phyloP scores from a whole-genome alignment of 2,329 filamentous ascomycete species.

The Stagonosporopsis rhizophila region DNA sequence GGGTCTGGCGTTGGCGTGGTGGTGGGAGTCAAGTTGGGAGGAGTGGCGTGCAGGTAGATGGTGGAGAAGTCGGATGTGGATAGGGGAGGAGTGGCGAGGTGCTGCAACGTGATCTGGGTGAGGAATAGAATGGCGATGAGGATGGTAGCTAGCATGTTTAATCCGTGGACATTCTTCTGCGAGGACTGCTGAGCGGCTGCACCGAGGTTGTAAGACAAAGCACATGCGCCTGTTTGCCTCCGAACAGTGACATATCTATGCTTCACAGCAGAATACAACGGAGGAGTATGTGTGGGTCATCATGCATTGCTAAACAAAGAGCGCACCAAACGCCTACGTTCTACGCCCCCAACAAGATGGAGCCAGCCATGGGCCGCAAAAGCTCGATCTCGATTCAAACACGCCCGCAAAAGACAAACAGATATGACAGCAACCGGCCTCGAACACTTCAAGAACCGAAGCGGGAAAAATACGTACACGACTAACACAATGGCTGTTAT shows the following conservation, averaged over 20 bases:
- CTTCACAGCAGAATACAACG: neutral
- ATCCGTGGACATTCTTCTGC: too few species aligned
- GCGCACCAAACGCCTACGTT: slow-evolving; percentile 3
- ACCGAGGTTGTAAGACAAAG: neutral
- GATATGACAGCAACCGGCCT: slow-evolving; percentile 12
- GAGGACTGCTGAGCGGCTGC: too few species aligned
- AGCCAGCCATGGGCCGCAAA: slow-evolving; percentile 11
- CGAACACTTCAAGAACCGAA: slow-evolving; percentile 20
- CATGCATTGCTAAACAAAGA: slow-evolving; percentile 15
- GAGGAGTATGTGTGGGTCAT: neutral
- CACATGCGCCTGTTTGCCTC: neutral
- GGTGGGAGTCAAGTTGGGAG: too few species aligned
- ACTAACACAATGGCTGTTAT: neutral
- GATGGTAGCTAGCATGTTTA: too few species aligned
- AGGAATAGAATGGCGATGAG: too few species aligned
- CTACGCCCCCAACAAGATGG: slow-evolving; percentile 3
- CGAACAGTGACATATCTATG: neutral
- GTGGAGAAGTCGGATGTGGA: too few species aligned
- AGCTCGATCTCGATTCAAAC: neutral
- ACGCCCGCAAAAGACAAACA: slow-evolving; percentile 2
- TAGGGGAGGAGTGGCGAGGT: too few species aligned
- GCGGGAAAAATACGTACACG: slow-evolving; percentile 17
- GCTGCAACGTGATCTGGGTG: too few species aligned
- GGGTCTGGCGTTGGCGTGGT: too few species aligned
- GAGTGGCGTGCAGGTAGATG: too few species aligned